Evolutionary conservation across 495 filamentous ascomycete genomes (phyloP).

Genomic region (Penicillium mononematosum): DNA sequence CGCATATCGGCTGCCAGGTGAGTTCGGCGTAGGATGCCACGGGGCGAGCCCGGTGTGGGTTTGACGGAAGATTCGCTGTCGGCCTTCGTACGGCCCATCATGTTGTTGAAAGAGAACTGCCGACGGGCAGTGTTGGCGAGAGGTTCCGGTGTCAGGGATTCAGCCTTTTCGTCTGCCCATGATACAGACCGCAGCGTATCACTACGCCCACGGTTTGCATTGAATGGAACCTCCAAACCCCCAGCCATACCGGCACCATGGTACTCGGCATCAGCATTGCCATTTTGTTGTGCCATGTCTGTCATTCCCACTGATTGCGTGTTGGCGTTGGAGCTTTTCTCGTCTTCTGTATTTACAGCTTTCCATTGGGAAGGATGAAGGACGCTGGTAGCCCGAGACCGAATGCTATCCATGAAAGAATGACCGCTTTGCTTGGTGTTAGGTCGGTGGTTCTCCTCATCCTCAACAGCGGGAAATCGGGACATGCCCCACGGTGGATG

Average conservation of each 20-base stretch:
- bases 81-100: constrained; percentile 57
- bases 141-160: constrained; percentile 27
- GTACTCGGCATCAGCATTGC: constrained; percentile 48
- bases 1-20: constrained; percentile 34
- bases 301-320: constrained; percentile 7
- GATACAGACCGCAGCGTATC: constrained; percentile 38
- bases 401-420: constrained; percentile 59
- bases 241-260: constrained; percentile 19
- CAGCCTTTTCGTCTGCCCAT: constrained; percentile 29
- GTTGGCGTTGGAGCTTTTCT: constrained; percentile 15
- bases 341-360: constrained; percentile 33
- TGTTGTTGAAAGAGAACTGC: constrained; percentile 89
- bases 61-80: constrained; percentile 33
- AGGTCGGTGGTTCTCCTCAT: constrained; percentile 37
- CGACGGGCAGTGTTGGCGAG: constrained; percentile 49
- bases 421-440: constrained; percentile 34
- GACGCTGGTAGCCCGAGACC: constrained; percentile 45
- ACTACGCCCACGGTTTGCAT: constrained; percentile 26
- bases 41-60: constrained; percentile 30
- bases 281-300: constrained; percentile 31
- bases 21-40: constrained; percentile 46
- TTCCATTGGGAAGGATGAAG: constrained; percentile 36
- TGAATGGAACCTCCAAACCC: constrained; percentile 22
- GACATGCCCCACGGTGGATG: constrained; percentile 90
- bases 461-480: constrained; percentile 66